Evolutionary conservation across 2,329 filamentous ascomycete species (phyloP), one percentile per base, ranked within the genome.

Genomic region (Neonectria magnoliae): DNA sequence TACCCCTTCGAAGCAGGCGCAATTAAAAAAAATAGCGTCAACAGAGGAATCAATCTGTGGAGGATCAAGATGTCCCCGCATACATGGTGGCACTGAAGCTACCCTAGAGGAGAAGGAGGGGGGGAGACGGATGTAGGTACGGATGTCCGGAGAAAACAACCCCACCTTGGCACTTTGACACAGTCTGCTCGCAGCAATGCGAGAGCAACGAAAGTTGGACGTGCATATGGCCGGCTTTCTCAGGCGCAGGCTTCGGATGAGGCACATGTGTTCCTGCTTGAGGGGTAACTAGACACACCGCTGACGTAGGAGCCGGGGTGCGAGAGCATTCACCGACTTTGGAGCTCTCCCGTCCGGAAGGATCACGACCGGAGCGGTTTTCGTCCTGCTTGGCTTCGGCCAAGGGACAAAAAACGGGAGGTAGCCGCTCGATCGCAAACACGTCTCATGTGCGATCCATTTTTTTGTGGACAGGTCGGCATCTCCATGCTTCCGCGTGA

Each of bases 391-490:
- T 42, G 18, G 14, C 13, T 20, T 25, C 44, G 53, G 36, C 45
- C 29, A 33, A 48, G 18, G 14, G 9, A 42, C 42, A 20, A 22
- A 58, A 58, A 60, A 41, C 42, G 57, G 51, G 36, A 42, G n/a
- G n/a, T 6, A 20, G 48, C n/a, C 52, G 47, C 36, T 41, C 33
- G 22, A 52, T 42, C 36, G 33, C 48, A 59, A 58, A 58, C 25
- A 62, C 42, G 50, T 42, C 41, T 58, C 54, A 57, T 65, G 18
- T 54, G n/a, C 31, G 31, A 38, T 55, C 51, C 45, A 48, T 60
- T 36, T 52, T 52, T 58, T 45, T 56, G 56, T 62, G 62, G 62
- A 54, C 54, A 62, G 53, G 57, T 62, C 31, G 41, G 60, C 57
- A 44, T 60, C 25, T 63, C 56, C 56, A 47, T 29, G 55, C 51